phyloP scores from a whole-genome alignment of 2,329 filamentous ascomycete genomes.

The Aspergillus caelatus region DNA sequence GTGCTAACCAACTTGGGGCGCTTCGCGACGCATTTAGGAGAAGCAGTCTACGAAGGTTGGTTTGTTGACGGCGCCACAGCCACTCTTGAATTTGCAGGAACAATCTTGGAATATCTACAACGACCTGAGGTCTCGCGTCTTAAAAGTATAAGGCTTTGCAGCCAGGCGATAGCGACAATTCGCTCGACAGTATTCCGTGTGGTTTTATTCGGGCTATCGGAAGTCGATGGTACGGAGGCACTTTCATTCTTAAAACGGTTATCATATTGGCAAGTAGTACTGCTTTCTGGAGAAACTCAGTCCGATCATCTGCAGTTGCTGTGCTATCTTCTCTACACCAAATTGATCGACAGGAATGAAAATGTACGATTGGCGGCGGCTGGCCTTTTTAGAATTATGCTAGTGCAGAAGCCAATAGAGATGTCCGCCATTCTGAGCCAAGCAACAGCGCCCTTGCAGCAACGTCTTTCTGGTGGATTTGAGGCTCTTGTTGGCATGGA shows the following conservation, averaged over 20 bases:
- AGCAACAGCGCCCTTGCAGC: slow-evolving; percentile 70
- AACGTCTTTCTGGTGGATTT: slow-evolving; percentile 73
- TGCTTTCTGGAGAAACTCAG: slow-evolving; percentile 77
- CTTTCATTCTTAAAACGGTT: slow-evolving; percentile 79
- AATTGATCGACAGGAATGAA: slow-evolving; percentile 72
- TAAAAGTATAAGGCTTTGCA: slow-evolving; percentile 91
- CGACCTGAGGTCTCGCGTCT: slow-evolving; percentile 76
- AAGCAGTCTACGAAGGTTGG: slow-evolving; percentile 95
- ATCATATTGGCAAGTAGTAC: slow-evolving; percentile 92
- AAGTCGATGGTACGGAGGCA: slow-evolving; percentile 72
- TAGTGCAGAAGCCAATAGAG: slow-evolving; percentile 90
- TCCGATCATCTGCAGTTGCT: slow-evolving; percentile 82
- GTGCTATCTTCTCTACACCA: slow-evolving; percentile 91
- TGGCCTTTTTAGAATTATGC: slow-evolving; percentile 84
- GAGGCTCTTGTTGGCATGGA: slow-evolving; percentile 84
- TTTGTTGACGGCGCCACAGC: slow-evolving; percentile 85
- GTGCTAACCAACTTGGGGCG: slow-evolving; percentile 84
- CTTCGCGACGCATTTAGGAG: slow-evolving; percentile 77
- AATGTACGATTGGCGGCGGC: slow-evolving; percentile 75
- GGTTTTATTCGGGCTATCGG: slow-evolving; percentile 78
- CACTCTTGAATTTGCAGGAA: slow-evolving; percentile 82
- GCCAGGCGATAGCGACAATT: slow-evolving; percentile 76
- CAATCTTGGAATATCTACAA: slow-evolving; percentile 84
- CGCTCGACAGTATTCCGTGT: slow-evolving; percentile 77
- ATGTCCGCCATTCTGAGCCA: slow-evolving; percentile 73